Conservation (phyloP, 257 asterid species). For the Pogostemon cablin region DNA sequence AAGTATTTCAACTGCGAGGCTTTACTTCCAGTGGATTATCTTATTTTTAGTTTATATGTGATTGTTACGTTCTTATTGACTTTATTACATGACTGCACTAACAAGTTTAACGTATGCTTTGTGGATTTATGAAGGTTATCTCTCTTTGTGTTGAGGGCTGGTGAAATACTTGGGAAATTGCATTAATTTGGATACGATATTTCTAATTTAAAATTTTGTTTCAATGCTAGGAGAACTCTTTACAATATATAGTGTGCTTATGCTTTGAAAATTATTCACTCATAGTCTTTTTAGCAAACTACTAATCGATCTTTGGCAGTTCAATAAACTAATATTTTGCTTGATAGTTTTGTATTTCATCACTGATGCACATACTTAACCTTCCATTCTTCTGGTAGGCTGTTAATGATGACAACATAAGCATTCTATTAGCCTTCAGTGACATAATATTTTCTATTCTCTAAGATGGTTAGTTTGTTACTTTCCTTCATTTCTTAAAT, state of each 20-base stretch:
- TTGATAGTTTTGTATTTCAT: conserved; percentile 19
- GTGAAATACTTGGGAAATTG: not conserved
- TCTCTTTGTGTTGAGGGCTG: not conserved
- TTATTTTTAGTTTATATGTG: conserved; percentile 18
- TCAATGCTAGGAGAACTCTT: not conserved
- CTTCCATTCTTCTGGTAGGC: conserved; percentile 50
- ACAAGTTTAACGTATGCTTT: not conserved
- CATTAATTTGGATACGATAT: not conserved
- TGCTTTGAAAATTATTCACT: conserved; percentile 4
- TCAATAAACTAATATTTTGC: conserved; percentile 16
- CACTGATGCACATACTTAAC: not conserved
- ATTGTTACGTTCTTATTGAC: conserved; percentile 16
- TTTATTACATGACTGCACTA: conserved; percentile 17
- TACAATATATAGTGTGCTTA: not conserved
- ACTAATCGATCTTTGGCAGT: conserved; percentile 4
- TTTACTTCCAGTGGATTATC: conserved; percentile 17
- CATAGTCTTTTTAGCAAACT: not conserved
- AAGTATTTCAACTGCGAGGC: not conserved
- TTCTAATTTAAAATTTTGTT: not conserved
- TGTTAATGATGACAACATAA: conserved; percentile 67
- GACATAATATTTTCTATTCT: not conserved
- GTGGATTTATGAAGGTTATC: not conserved
- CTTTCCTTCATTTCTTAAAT: not conserved
- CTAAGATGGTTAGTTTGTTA: conserved; percentile 1
- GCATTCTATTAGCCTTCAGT: conserved; percentile 68